These are phyloP conservation scores for Ceratobasidium sp. DNA, from an alignment of 1,284 basidiomycete species.

Conservation along the genomic window DNA sequence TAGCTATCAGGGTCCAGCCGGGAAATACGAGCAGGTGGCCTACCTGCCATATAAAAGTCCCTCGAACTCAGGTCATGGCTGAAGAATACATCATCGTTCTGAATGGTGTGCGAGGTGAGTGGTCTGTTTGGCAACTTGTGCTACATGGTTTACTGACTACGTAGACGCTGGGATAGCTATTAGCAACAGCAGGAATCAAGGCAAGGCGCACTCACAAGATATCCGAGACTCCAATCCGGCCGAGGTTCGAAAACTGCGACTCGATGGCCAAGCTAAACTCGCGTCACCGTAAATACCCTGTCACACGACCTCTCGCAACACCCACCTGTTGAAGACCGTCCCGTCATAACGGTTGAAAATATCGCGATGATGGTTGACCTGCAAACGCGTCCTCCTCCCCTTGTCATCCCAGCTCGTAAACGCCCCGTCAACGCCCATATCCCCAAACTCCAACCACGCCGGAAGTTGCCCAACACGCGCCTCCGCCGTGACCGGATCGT, in stretches of 20 bases:
- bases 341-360: constrained; percentile 20
- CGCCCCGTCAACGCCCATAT: constrained; percentile 8
- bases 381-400: constrained; percentile 7
- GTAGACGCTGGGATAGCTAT: constrained; percentile 18
- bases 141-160: constrained; percentile 1
- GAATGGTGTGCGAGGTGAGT: not conserved
- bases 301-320: not conserved
- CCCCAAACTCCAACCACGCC: constrained; percentile 12
- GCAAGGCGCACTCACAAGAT: constrained; percentile 2
- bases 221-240: constrained; percentile 14
- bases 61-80: constrained; percentile 8
- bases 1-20: not conserved
- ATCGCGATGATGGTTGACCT: constrained; percentile 15
- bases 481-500: not conserved
- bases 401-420: not conserved
- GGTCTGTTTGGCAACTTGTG: not conserved
- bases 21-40: not conserved
- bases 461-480: constrained; percentile 34
- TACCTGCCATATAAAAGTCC: constrained; percentile 32
- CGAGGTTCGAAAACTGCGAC: constrained; percentile 27
- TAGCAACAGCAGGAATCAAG: not conserved
- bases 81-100: constrained; percentile 36
- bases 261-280: constrained; percentile 20
- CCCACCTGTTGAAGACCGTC: constrained; percentile 27
- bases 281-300: not conserved